phyloP scores from a whole-genome alignment of 163 green algal species.

The Trebouxiophyceae sp. region DNA sequence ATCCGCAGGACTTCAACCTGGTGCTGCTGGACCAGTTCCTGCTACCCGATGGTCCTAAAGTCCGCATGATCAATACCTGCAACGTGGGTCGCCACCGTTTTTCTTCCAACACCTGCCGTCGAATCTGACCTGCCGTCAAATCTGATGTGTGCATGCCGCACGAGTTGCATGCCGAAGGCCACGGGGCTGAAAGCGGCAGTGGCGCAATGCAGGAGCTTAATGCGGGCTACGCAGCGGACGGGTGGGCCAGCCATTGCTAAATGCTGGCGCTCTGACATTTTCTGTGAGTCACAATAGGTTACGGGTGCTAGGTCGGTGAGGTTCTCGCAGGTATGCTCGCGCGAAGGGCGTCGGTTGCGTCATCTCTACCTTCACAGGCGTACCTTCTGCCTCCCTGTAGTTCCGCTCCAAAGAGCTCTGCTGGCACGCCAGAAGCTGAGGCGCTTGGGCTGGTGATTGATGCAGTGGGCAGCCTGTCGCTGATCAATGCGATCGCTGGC shows the following conservation, averaged over 20 bases:
- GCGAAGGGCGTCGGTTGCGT: background rate
- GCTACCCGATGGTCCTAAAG: slow-evolving; percentile 14
- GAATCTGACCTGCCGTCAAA: too few relatives aligned
- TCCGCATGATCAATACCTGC: slow-evolving; percentile 11
- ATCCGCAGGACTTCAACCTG: slow-evolving; percentile 61
- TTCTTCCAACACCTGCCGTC: too few relatives aligned
- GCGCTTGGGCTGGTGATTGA: background rate
- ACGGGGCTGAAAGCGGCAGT: too few relatives aligned
- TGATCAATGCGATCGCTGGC: slow-evolving; percentile 51
- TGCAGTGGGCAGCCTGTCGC: slow-evolving; percentile 50
- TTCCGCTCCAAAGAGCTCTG: background rate
- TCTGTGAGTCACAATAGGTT: too few relatives aligned
- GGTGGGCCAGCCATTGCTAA: too few relatives aligned
- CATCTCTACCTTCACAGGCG: background rate
- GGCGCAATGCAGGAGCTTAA: background rate
- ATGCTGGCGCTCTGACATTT: too few relatives aligned
- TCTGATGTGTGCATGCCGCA: too few relatives aligned
- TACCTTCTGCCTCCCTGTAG: background rate
- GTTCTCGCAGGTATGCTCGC: background rate
- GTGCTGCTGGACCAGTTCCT: slow-evolving; percentile 58
- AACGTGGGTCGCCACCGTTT: background rate
- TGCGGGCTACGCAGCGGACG: background rate
- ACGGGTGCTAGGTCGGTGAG: too few relatives aligned
- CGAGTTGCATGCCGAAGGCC: too few relatives aligned
- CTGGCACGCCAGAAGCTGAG: background rate